Percentiles rank a stretch among this genome's conserved stretches.
These are phyloP conservation scores for Citrullus amarus DNA, from an alignment of 306 rosid species.

Conservation along the genomic window DNA sequence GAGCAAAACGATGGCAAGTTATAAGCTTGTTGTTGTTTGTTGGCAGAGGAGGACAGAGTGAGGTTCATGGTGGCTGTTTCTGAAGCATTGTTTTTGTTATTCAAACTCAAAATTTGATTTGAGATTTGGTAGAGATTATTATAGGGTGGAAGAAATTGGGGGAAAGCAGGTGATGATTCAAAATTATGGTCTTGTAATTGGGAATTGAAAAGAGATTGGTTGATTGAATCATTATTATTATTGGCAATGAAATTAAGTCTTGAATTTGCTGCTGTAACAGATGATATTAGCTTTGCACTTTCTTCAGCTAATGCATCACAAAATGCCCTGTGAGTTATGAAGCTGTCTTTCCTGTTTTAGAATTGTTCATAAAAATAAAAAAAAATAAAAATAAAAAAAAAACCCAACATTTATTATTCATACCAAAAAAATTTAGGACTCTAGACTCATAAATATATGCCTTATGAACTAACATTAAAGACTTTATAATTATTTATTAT, in stretches of 20 bases:
- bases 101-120: neutral
- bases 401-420: neutral
- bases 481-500: too few species aligned
- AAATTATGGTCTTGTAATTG: neutral
- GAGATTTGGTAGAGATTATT: neutral
- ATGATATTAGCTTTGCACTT: conserved; percentile 40
- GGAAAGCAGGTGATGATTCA: neutral
- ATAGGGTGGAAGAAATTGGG: neutral
- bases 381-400: neutral
- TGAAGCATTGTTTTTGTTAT: neutral
- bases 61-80: neutral
- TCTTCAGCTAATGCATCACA: conserved; percentile 64
- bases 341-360: conserved; percentile 49
- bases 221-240: neutral
- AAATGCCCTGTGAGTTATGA: conserved; percentile 62
- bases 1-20: neutral
- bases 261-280: conserved; percentile 21
- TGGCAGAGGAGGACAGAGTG: neutral
- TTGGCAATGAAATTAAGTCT: neutral
- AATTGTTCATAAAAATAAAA: neutral
- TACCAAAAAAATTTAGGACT: neutral
- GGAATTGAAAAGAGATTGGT: neutral
- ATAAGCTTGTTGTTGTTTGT: too few species aligned
- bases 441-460: neutral
- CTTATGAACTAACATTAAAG: too few species aligned